Percentiles rank a stretch among this genome's conserved stretches.
phyloP scores from a whole-genome alignment of 352 stramenopile species.

The Globisporangium emineosum region DNA sequence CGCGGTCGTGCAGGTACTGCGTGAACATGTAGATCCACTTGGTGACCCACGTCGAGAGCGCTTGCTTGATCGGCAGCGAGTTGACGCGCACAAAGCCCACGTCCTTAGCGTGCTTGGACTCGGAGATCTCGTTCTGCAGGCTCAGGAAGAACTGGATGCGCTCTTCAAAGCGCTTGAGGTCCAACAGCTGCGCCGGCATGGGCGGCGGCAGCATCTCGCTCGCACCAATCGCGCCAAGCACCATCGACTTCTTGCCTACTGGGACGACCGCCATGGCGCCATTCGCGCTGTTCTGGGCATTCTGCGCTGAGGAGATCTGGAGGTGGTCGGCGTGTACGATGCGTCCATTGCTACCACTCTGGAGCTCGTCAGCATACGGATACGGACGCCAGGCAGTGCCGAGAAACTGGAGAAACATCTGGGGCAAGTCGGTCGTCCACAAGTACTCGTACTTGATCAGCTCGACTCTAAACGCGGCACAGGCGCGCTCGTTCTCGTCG shows the following conservation, averaged over 20 bases:
- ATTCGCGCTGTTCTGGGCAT: background rate
- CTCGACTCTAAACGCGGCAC: conserved; percentile 52
- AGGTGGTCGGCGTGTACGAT: conserved; percentile 30
- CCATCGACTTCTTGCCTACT: conserved; percentile 2
- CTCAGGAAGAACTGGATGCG: conserved; percentile 87
- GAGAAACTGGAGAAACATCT: conserved; percentile 88
- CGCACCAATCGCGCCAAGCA: background rate
- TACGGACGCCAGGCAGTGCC: conserved; percentile 55
- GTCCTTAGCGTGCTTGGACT: conserved; percentile 82
- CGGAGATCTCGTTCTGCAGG: conserved; percentile 88
- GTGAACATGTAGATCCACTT: conserved; percentile 96
- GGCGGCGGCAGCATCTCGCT: conserved; percentile 33
- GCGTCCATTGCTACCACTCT: conserved; percentile 15
- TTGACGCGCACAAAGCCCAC: conserved; percentile 93
- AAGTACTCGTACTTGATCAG: conserved; percentile 92
- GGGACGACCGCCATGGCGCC: background rate
- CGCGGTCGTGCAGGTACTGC: conserved; percentile 89
- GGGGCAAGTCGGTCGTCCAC: conserved; percentile 88
- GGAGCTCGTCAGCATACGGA: conserved; percentile 18
- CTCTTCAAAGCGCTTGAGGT: conserved; percentile 86
- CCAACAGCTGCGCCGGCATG: conserved; percentile 69
- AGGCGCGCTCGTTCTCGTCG: conserved; percentile 71
- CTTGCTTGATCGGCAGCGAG: conserved; percentile 93
- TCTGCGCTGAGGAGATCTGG: conserved; percentile 14
- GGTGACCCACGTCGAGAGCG: conserved; percentile 91